These are phyloP conservation scores for Immersiporthe knoxdaviesiana DNA, from an alignment of 2,329 filamentous ascomycete species.

Conservation along the genomic window DNA sequence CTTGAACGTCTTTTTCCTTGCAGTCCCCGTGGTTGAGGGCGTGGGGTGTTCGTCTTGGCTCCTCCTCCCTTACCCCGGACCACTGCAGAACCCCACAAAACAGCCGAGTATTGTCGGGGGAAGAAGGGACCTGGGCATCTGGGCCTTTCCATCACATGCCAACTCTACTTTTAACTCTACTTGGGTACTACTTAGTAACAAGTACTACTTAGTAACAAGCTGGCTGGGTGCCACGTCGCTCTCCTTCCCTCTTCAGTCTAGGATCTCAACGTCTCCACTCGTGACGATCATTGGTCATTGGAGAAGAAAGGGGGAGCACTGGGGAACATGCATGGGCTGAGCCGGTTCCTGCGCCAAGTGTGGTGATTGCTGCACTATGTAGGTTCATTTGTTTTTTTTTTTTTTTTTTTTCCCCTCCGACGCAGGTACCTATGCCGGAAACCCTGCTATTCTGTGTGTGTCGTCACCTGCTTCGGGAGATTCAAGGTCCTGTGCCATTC, in stretches of 20 bases:
- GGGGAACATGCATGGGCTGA: slow-evolving; percentile 3
- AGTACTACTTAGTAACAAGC: not conserved
- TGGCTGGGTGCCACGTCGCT: slow-evolving; percentile 3
- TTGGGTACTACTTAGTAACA: too few relatives aligned
- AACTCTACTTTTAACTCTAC: not conserved
- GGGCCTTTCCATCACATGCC: not conserved
- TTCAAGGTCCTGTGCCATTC: not conserved
- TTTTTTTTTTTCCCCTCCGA: not conserved
- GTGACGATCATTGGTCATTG: slow-evolving; percentile 16
- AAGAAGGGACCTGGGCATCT: not conserved
- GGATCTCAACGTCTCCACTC: slow-evolving; percentile 10
- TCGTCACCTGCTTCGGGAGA: not conserved
- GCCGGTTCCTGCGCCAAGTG: not conserved
- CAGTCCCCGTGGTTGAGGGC: not conserved
- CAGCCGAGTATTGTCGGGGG: not conserved
- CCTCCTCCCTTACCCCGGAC: not conserved
- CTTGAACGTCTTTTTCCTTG: not conserved
- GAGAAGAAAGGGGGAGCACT: not conserved
- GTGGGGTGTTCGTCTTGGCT: not conserved
- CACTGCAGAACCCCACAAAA: slow-evolving; percentile 5
- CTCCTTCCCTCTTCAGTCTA: slow-evolving; percentile 15
- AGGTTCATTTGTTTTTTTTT: not conserved
- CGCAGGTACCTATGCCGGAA: slow-evolving; percentile 19
- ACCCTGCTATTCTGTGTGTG: not conserved
- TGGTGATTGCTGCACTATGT: not conserved